Percentiles rank a stretch among this genome's conserved stretches.
Conservation (phyloP, 139 green algal genomes). For the Picochlorum sp. region DNA sequence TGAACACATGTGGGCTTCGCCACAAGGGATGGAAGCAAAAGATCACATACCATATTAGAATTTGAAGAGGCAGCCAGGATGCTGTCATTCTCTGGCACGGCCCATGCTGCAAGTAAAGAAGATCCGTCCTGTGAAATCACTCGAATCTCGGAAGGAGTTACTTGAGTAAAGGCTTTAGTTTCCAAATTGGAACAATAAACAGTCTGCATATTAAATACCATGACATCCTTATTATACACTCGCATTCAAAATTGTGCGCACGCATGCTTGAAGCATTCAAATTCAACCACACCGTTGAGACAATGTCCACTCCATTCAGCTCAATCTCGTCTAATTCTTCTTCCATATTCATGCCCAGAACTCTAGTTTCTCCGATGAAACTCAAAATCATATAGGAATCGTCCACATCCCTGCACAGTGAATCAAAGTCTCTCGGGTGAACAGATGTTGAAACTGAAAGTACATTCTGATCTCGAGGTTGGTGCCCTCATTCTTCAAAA, state of each 20-base stretch:
- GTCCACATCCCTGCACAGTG: constrained; percentile 35
- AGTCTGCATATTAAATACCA: constrained; percentile 29
- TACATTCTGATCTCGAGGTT: background rate
- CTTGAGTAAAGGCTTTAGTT: constrained; percentile 76
- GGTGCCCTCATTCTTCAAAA: constrained; percentile 9
- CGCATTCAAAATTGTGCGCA: no score
- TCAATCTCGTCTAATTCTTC: constrained; percentile 74
- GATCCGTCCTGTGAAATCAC: no score
- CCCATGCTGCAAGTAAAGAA: no score
- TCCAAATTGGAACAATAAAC: constrained; percentile 75
- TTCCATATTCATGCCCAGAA: constrained; percentile 77
- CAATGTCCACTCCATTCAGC: constrained; percentile 22
- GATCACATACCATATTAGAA: no score
- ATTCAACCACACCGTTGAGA: no score
- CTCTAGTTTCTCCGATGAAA: constrained; percentile 82
- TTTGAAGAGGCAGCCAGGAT: no score
- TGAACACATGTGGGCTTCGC: no score
- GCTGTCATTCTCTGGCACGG: no score
- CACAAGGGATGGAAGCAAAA: no score
- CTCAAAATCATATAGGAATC: constrained; percentile 88
- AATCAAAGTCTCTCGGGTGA: background rate
- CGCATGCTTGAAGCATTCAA: no score
- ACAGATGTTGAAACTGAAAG: no score
- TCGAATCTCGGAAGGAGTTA: constrained; percentile 44
- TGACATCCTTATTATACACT: no score